phyloP scores from a whole-genome alignment of 78 protist species.

The Planoprotostelium fungivorum region DNA sequence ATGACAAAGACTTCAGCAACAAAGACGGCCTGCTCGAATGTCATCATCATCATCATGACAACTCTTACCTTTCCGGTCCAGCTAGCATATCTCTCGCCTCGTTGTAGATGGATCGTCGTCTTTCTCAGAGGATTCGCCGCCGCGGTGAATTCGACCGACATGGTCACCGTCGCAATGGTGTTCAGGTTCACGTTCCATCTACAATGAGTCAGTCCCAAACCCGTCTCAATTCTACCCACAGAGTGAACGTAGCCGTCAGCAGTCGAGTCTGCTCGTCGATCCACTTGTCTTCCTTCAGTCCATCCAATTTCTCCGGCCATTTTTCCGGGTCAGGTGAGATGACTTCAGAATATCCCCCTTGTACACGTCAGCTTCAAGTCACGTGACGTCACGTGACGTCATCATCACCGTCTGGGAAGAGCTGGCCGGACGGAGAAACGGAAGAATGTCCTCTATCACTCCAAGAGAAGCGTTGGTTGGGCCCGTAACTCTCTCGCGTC shows the following conservation, averaged over 20 bases:
- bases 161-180: neutral
- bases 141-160: neutral
- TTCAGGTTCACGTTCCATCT: neutral
- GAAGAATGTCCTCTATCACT: neutral
- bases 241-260: neutral
- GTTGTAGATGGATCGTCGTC: neutral
- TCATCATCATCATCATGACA: neutral
- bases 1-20: neutral
- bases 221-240: neutral
- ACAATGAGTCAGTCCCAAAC: neutral
- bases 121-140: neutral
- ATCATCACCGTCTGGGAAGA: neutral
- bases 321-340: neutral
- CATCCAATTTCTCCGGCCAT: neutral
- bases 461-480: neutral
- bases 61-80: neutral
- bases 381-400: neutral
- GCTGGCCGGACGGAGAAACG: neutral
- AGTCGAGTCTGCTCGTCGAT: neutral
- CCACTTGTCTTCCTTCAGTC: neutral
- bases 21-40: neutral
- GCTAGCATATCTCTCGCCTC: neutral
- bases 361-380: neutral
- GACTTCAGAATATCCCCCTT: neutral
- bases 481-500: neutral